Percentiles rank a stretch among this genome's conserved stretches.
phyloP scores from a whole-genome alignment of 2,329 filamentous ascomycete genomes.

The Colletotrichum scovillei region DNA sequence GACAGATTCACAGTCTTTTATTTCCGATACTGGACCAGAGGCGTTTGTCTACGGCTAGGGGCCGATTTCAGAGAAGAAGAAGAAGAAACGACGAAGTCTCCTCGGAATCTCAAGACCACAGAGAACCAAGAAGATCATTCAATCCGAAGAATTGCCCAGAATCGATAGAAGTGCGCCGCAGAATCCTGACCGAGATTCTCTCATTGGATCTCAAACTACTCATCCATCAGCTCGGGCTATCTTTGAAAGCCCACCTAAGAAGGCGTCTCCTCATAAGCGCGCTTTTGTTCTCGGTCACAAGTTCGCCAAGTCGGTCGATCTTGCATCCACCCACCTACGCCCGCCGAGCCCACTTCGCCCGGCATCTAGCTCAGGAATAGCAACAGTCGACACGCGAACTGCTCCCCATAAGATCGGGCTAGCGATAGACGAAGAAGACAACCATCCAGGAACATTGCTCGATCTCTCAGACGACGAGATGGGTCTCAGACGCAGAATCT shows the following conservation, averaged over 20 bases:
- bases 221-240: not conserved
- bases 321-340: not conserved
- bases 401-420: conserved; percentile 1
- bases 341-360: conserved; percentile 7
- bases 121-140: not conserved
- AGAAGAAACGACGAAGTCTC: conserved; percentile 24
- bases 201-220: not conserved
- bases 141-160: not conserved
- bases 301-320: conserved; percentile 16
- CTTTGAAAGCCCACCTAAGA: not conserved
- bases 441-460: conserved; percentile 20
- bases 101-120: conserved; percentile 5
- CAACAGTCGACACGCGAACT: conserved; percentile 22
- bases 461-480: conserved; percentile 19
- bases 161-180: not conserved
- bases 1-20: not conserved
- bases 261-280: not conserved
- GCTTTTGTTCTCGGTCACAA: conserved; percentile 2
- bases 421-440: conserved; percentile 29
- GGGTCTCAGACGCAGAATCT: conserved; percentile 17
- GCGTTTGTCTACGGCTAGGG: conserved; percentile 32
- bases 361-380: conserved; percentile 26
- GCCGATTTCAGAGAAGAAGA: conserved; percentile 11
- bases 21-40: conserved; percentile 13
- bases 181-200: not conserved